phyloP scores from a whole-genome alignment of 305 asterid species.

The Rubia tinctorum region DNA sequence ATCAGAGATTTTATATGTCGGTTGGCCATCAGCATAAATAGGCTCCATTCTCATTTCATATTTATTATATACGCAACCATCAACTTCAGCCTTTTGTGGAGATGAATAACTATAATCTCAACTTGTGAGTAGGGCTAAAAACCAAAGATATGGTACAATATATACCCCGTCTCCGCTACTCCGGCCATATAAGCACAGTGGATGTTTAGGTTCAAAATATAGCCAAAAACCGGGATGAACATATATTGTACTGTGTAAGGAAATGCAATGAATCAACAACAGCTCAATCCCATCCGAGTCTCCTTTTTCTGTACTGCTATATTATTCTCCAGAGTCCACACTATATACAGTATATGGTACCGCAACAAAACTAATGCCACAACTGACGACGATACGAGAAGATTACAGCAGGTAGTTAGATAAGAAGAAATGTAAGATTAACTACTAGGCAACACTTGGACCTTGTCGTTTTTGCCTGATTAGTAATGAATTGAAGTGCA shows the following conservation, averaged over 20 bases:
- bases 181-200: no score
- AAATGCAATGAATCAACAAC: background rate
- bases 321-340: background rate
- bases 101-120: no score
- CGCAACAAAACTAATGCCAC: background rate
- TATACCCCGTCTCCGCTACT: no score
- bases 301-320: background rate
- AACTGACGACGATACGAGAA: background rate
- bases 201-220: background rate
- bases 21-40: no score
- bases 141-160: background rate
- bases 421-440: background rate
- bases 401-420: background rate
- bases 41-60: no score
- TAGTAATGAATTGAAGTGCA: background rate
- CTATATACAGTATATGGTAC: background rate
- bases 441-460: no score
- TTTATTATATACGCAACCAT: no score
- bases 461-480: no score
- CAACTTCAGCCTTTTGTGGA: background rate
- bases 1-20: no score
- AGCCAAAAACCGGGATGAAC: no score
- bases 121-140: background rate
- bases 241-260: no score
- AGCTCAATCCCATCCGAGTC: background rate